A percentile compares a stretch with the other conserved stretches of the same genome.
These are phyloP conservation scores for Pythium myriotylum DNA, from an alignment of 352 stramenopile species.

Conservation along the genomic window DNA sequence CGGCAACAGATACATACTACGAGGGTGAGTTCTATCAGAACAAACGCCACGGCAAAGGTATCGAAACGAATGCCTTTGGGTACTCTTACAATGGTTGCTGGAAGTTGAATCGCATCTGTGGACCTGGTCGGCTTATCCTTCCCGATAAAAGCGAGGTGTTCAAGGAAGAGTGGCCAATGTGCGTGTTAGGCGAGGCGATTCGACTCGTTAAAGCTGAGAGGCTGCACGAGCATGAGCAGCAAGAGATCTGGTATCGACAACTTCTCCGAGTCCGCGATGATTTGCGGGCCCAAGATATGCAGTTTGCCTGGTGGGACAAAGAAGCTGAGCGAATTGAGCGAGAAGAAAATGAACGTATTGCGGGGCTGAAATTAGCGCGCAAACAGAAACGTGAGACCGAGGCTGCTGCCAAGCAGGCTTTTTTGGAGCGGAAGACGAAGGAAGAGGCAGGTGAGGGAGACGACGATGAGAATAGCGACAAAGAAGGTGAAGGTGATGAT, in stretches of 20 bases:
- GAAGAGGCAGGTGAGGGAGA: constrained; percentile 23
- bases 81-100: constrained; percentile 61
- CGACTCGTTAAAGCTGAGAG: constrained; percentile 51
- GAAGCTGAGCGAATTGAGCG: constrained; percentile 51
- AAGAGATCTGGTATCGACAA: constrained; percentile 55
- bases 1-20: constrained; percentile 50
- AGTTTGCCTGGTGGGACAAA: constrained; percentile 62
- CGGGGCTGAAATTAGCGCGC: constrained; percentile 47
- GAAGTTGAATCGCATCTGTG: constrained; percentile 58
- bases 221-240: constrained; percentile 9
- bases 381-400: constrained; percentile 60
- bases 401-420: constrained; percentile 54
- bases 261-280: constrained; percentile 72
- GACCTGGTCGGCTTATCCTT: constrained; percentile 46
- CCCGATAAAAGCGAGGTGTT: constrained; percentile 48
- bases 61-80: constrained; percentile 62
- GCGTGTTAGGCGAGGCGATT: constrained; percentile 64
- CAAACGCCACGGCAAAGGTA: constrained; percentile 58
- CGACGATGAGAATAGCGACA: constrained; percentile 23
- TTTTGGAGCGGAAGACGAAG: constrained; percentile 48
- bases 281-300: constrained; percentile 59
- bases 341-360: constrained; percentile 48
- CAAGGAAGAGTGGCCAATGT: constrained; percentile 54
- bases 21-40: constrained; percentile 73
- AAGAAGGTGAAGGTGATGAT: constrained; percentile 29